Percentiles rank a stretch among this genome's conserved stretches.
These are phyloP conservation scores for Capronia epimyces DNA, from an alignment of 2,329 filamentous ascomycete species.

Conservation along the genomic window DNA sequence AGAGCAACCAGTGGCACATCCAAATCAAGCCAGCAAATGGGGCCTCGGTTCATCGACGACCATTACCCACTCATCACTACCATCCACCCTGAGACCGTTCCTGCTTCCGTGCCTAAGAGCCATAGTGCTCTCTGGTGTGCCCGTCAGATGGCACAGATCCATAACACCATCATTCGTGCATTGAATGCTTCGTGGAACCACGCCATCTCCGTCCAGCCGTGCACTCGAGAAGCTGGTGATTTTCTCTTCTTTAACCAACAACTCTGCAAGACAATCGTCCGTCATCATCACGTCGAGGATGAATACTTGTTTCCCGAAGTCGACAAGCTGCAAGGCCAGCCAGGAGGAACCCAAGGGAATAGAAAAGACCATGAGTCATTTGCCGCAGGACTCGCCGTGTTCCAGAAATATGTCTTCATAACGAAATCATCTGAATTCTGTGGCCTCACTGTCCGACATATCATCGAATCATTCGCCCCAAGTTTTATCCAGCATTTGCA, in stretches of 20 bases:
- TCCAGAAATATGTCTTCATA: constrained; percentile 25
- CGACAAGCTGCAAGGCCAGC: constrained; percentile 17
- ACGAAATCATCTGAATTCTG: constrained; percentile 25
- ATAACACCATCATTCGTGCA: constrained; percentile 28
- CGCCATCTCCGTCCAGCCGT: constrained; percentile 18
- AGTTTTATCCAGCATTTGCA: constrained; percentile 29
- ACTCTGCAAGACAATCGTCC: constrained; percentile 24
- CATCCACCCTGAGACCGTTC: constrained; percentile 17
- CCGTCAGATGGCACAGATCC: constrained; percentile 27
- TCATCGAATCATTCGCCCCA: constrained; percentile 27
- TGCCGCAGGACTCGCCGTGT: constrained; percentile 24
- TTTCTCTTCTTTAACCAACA: constrained; percentile 28
- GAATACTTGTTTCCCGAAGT: constrained; percentile 22
- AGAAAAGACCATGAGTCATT: constrained; percentile 23
- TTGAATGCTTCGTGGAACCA: constrained; percentile 29
- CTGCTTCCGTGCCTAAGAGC: constrained; percentile 9
- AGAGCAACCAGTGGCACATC: constrained; percentile 61
- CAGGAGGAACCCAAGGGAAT: constrained; percentile 21
- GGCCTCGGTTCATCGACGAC: constrained; percentile 24
- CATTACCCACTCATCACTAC: constrained; percentile 28
- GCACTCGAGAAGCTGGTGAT: constrained; percentile 21
- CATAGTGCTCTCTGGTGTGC: constrained; percentile 23
- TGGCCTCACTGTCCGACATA: constrained; percentile 23
- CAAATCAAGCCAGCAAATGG: constrained; percentile 5
- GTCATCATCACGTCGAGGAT: constrained; percentile 25